These are phyloP conservation scores for Citeromyces matritensis DNA, from an alignment of 805 yeast species.

Conservation along the genomic window DNA sequence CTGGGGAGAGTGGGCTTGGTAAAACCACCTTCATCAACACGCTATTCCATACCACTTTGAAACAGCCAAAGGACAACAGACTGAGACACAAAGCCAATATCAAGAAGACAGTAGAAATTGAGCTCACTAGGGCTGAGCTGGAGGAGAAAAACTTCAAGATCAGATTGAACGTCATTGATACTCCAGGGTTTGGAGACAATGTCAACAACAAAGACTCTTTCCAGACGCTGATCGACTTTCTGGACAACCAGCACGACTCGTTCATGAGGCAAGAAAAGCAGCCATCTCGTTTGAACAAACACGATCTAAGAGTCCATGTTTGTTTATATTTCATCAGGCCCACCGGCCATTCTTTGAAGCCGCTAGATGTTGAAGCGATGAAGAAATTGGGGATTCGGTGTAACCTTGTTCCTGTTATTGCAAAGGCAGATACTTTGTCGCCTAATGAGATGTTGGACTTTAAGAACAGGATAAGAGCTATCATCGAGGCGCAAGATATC, in stretches of 20 bases:
- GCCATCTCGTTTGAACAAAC: conserved; percentile 51
- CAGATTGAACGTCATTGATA: conserved; percentile 71
- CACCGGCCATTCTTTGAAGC: conserved; percentile 76
- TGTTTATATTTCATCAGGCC: conserved; percentile 86
- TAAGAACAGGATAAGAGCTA: conserved; percentile 65
- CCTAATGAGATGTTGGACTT: conserved; percentile 53
- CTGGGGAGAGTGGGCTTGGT: conserved; percentile 88
- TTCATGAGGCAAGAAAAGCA: conserved; percentile 91
- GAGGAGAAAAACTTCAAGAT: conserved; percentile 75
- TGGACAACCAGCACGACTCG: conserved; percentile 82
- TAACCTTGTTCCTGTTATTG: conserved; percentile 79
- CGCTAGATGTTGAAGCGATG: conserved; percentile 82
- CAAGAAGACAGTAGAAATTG: conserved; percentile 64
- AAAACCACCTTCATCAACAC: conserved; percentile 87
- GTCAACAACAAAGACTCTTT: conserved; percentile 76
- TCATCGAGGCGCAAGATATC: conserved; percentile 74
- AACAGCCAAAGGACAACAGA: conserved; percentile 38
- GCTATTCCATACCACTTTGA: conserved; percentile 60
- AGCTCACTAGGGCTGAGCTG: conserved; percentile 62
- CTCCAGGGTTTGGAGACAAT: conserved; percentile 91
- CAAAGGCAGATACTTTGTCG: conserved; percentile 77
- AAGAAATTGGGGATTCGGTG: conserved; percentile 67
- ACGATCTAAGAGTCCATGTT: conserved; percentile 82
- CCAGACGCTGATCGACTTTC: conserved; percentile 77
- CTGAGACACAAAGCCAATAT: conserved; percentile 44